Percentiles rank a stretch among this genome's conserved stretches.
Conservation (phyloP, 2,329 filamentous ascomycete genomes). For the Phyllosticta citriasiana region DNA sequence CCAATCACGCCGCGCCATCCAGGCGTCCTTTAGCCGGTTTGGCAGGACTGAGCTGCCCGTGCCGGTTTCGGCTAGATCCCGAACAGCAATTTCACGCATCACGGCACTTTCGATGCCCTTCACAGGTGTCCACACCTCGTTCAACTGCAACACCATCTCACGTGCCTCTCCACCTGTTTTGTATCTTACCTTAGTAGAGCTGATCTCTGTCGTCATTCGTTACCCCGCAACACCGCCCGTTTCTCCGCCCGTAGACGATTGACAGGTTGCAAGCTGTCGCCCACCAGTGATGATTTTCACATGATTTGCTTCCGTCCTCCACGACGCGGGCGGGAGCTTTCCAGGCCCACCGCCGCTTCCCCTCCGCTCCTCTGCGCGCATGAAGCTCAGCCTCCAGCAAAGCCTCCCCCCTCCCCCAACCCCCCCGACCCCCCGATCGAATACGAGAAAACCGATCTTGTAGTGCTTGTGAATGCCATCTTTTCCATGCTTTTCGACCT, state of each 20-base stretch:
- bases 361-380: background rate
- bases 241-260: background rate
- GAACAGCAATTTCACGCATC: background rate
- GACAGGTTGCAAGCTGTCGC: background rate
- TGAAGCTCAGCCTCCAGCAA: constrained; percentile 1
- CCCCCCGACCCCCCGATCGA: background rate
- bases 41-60: background rate
- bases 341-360: background rate
- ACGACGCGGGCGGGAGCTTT: background rate
- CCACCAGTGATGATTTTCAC: background rate
- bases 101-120: background rate
- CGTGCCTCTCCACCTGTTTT: background rate
- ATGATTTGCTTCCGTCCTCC: background rate
- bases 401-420: background rate
- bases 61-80: background rate
- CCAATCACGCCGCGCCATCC: background rate
- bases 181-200: background rate
- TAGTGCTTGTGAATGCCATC: background rate
- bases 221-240: background rate
- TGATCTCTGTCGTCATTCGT: background rate
- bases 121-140: background rate
- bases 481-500: background rate
- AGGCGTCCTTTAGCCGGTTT: background rate
- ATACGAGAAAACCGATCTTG: background rate
- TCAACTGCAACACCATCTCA: background rate